These are phyloP conservation scores for barley (Hordeum vulgare) DNA, from an alignment of 176 grass and related monocot genomes.

Conservation along the genomic window DNA sequence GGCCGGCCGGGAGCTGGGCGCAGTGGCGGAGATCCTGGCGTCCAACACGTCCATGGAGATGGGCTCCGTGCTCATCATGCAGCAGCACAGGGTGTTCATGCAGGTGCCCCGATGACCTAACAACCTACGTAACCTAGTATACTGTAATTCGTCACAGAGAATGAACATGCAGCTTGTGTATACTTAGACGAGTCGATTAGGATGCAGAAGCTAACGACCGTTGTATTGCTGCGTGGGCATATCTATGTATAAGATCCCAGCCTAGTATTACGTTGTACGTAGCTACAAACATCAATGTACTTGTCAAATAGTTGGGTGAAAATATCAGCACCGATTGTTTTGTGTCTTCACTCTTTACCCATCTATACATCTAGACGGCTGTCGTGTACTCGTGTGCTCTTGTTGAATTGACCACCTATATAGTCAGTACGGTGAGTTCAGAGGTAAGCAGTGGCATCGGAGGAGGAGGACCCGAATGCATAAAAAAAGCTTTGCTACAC, in stretches of 20 bases:
- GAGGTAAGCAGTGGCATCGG: too few species aligned
- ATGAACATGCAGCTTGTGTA: constrained; percentile 25
- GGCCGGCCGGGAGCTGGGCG: constrained; percentile 29
- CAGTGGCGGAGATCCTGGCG: constrained; percentile 37
- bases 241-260: not conserved
- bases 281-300: not conserved
- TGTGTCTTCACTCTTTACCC: too few species aligned
- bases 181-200: constrained; percentile 25
- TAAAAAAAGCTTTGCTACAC: too few species aligned
- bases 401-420: too few species aligned
- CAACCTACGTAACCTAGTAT: not conserved
- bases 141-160: not conserved
- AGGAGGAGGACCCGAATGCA: too few species aligned
- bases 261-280: not conserved
- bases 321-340: too few species aligned
- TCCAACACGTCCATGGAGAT: constrained; percentile 38
- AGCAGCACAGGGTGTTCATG: constrained; percentile 34
- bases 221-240: not conserved
- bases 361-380: too few species aligned
- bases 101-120: not conserved
- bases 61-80: constrained; percentile 49
- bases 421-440: too few species aligned
- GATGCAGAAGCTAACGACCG: not conserved
- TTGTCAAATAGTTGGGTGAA: too few species aligned
- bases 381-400: too few species aligned